Percentiles rank a stretch among this genome's conserved stretches.
These are phyloP conservation scores for Sclerotinia trifoliorum DNA, from an alignment of 2,329 filamentous ascomycete genomes.

Conservation along the genomic window DNA sequence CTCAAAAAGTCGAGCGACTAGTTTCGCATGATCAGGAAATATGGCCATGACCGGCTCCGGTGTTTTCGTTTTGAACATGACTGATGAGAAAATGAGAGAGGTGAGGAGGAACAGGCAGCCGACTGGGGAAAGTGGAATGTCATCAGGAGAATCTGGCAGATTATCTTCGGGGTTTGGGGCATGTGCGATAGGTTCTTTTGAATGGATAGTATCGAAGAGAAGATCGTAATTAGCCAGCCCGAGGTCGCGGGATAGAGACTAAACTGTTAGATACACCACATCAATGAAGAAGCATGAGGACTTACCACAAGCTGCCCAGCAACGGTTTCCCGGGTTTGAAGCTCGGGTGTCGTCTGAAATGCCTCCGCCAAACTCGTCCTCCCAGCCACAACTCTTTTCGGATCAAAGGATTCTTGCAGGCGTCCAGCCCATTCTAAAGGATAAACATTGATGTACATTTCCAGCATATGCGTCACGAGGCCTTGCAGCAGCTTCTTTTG, in stretches of 20 bases:
- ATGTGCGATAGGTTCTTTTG: conserved; percentile 42
- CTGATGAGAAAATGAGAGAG: conserved; percentile 62
- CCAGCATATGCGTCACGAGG: conserved; percentile 75
- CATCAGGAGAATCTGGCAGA: conserved; percentile 48
- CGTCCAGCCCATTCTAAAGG: conserved; percentile 61
- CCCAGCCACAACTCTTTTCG: conserved; percentile 60
- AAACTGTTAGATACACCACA: conserved; percentile 18
- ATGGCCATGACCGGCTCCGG: conserved; percentile 54
- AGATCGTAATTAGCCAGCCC: conserved; percentile 49
- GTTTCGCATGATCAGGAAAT: conserved; percentile 58
- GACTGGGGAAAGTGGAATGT: conserved; percentile 57
- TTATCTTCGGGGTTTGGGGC: conserved; percentile 47
- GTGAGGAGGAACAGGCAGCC: conserved; percentile 59
- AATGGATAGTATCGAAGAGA: conserved; percentile 48
- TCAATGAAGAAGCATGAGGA: conserved; percentile 29
- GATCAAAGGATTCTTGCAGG: conserved; percentile 66
- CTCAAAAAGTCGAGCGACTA: conserved; percentile 55
- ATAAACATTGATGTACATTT: conserved; percentile 66
- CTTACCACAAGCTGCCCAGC: conserved; percentile 70
- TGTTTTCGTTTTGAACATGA: conserved; percentile 58
- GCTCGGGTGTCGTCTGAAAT: conserved; percentile 61
- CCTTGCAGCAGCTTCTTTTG: conserved; percentile 67
- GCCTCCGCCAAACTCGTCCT: conserved; percentile 60
- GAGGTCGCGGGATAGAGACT: conserved; percentile 55
- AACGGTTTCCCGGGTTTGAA: conserved; percentile 62